Conservation (phyloP, 495 filamentous ascomycete species). For the Penicillium verhagenii region DNA sequence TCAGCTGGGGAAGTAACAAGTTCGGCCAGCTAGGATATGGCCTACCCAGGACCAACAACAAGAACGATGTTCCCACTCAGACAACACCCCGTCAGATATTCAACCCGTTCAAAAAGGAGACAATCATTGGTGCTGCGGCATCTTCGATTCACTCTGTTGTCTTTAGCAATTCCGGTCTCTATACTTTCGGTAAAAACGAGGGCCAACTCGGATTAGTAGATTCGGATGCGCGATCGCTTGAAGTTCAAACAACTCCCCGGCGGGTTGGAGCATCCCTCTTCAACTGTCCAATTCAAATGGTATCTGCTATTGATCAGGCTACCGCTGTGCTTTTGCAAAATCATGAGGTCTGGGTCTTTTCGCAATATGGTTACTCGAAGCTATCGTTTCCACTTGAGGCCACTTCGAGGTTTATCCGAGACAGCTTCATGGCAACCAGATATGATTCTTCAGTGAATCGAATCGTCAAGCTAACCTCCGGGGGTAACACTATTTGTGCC, state of each 20-base stretch:
- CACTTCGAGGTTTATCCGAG: constrained; percentile 65
- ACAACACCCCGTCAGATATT: constrained; percentile 83
- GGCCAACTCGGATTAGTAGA: constrained; percentile 93
- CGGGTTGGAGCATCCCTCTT: constrained; percentile 88
- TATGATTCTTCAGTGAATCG: constrained; percentile 63
- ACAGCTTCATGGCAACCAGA: constrained; percentile 63
- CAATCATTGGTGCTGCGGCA: constrained; percentile 79
- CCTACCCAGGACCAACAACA: constrained; percentile 51
- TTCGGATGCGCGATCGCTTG: constrained; percentile 87
- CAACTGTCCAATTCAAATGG: constrained; percentile 69
- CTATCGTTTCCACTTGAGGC: constrained; percentile 75
- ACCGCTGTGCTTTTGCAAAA: constrained; percentile 83
- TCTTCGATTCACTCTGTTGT: constrained; percentile 90
- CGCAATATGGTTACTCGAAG: constrained; percentile 87
- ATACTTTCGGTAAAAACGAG: constrained; percentile 93
- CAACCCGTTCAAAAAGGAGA: constrained; percentile 83
- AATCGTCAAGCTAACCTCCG: constrained; percentile 73
- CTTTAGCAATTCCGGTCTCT: constrained; percentile 76
- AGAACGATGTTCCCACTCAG: constrained; percentile 76
- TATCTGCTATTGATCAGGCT: constrained; percentile 87
- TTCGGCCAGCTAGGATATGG: constrained; percentile 85
- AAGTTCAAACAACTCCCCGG: constrained; percentile 75
- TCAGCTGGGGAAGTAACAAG: constrained; percentile 90
- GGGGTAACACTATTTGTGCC: constrained; percentile 87
- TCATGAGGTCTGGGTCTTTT: constrained; percentile 87